Conservation (phyloP, 768 basidiomycete genomes). For the Suillus brevipes region DNA sequence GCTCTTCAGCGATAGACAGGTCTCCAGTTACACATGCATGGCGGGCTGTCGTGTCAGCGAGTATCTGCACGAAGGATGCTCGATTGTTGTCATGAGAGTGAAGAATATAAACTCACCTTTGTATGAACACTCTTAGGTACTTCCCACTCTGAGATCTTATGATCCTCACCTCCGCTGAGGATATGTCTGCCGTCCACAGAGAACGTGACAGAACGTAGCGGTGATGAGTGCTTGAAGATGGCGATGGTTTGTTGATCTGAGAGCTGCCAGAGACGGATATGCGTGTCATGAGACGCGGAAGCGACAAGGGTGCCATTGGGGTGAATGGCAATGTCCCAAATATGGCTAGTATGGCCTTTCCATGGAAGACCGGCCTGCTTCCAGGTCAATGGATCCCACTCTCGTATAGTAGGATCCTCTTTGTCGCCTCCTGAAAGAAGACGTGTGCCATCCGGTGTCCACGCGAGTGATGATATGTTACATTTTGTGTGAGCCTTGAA, state of each 20-base stretch:
- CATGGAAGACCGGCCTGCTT: neutral
- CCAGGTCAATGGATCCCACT: neutral
- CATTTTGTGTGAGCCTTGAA: neutral
- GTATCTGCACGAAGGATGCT: neutral
- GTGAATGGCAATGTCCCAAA: too few relatives aligned
- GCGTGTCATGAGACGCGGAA: neutral
- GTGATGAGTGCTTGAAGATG: neutral
- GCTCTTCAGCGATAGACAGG: neutral
- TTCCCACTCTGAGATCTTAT: neutral
- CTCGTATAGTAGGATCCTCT: neutral
- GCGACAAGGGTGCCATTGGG: neutral
- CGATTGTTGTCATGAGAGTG: neutral
- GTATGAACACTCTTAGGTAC: neutral
- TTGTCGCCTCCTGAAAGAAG: neutral
- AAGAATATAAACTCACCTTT: neutral
- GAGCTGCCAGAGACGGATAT: neutral
- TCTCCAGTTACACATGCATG: neutral
- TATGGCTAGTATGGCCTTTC: too few relatives aligned
- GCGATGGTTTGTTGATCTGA: neutral
- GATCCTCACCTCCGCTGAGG: neutral
- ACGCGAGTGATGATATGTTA: too few relatives aligned
- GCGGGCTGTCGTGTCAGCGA: neutral
- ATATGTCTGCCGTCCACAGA: neutral
- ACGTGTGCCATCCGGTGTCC: neutral
- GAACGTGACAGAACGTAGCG: neutral